Percentiles rank a stretch among this genome's conserved stretches.
phyloP scores from a whole-genome alignment of 805 yeast species.

The Barnettozyma siamensis region DNA sequence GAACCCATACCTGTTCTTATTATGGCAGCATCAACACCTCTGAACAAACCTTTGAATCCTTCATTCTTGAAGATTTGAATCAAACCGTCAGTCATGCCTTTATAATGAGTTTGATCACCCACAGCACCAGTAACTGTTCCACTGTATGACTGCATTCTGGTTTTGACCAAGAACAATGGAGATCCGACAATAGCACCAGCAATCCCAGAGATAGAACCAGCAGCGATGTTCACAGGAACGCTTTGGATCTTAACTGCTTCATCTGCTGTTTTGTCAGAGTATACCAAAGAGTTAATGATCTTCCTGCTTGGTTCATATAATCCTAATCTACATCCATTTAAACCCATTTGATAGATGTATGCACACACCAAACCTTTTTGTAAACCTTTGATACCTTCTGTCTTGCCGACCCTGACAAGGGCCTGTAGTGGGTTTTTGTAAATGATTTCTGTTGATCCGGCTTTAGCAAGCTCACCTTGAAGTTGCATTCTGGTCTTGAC shows the following conservation, averaged over 20 bases:
- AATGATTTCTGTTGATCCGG: constrained; percentile 43
- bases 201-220: constrained; percentile 83
- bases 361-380: constrained; percentile 91
- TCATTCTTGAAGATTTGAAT: constrained; percentile 53
- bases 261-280: constrained; percentile 32
- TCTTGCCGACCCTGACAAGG: constrained; percentile 56
- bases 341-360: constrained; percentile 81
- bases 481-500: constrained; percentile 95
- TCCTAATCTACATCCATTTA: constrained; percentile 93
- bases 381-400: constrained; percentile 82
- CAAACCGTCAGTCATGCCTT: constrained; percentile 63
- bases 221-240: constrained; percentile 55
- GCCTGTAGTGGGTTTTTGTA: constrained; percentile 90
- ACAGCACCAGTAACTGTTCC: constrained; percentile 43
- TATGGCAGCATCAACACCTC: constrained; percentile 94
- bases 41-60: constrained; percentile 72
- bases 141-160: constrained; percentile 94
- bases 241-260: constrained; percentile 46
- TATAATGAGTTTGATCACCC: constrained; percentile 92
- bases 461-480: constrained; percentile 72
- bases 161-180: constrained; percentile 87
- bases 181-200: constrained; percentile 89
- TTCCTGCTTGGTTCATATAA: constrained; percentile 85
- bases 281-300: constrained; percentile 46
- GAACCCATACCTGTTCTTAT: constrained; percentile 95